Evolutionary conservation across 805 yeast genomes (phyloP), one percentile per base, ranked within the genome.

Genomic region (Vanderwaltozyma tropicalis): DNA sequence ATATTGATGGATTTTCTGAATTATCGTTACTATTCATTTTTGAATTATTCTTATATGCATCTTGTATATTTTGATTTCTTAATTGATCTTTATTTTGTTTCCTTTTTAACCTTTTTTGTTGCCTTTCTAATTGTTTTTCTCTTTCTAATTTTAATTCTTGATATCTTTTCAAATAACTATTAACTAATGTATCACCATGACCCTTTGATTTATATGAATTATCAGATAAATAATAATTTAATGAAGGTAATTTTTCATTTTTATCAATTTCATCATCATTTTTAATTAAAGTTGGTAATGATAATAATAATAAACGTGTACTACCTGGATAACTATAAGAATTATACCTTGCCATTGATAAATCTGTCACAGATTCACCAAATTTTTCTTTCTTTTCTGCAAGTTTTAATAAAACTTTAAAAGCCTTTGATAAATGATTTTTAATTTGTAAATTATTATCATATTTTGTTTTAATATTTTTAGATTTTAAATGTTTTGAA

Each of bases 401-500:
- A 15, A 28, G 28, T 16, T 35, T 24, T 6, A 35, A 19, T 10
- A 35, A 24, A 15, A 35, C 4, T 12, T 28, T 18, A 35, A 35
- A 35, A 9, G 38, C 38, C n/a, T 21, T 35, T 13, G 31, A 29
- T 22, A 35, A 21, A n/a, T 35, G 30, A 12, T 29, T 29, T 16
- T 22, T 29, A 19, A 17, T 13, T n/a, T 35, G 28, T 17, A 12
- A 27, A 10, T 19, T 3, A 18, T 14, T 34, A 4, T 20, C 13
- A 18, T 25, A 17, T 5, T 4, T 18, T 27, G 10, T 19, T 6
- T 27, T 28, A 15, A n/a, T 19, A n/a, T 21, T 34, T 24, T 24
- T 24, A 7, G n/a, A 10, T 21, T 10, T 21, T 21, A 6, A 4
- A 14, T 14, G 5, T 14, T 16, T 15, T 15, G 7, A 5, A 15